Base-by-base conservation (phyloP, 805 yeast species). In the Saccharomycopsis malanga region DNA sequence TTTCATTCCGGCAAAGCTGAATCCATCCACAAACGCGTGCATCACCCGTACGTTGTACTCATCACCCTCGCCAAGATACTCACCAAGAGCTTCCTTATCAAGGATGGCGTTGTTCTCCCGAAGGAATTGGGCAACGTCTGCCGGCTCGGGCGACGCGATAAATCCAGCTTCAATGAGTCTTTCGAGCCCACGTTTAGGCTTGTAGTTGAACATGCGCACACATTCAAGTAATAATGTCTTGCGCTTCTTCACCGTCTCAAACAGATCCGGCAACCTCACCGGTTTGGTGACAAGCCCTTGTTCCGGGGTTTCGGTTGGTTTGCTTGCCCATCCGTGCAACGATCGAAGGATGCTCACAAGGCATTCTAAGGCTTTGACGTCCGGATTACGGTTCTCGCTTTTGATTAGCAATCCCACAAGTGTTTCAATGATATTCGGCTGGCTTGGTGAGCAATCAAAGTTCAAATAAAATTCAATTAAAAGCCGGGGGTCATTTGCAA, bases 401-500 rank as follows among this genome's bases (percentile, higher is more conserved):
- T 81, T 50, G 58, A 87, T 83, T 54, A 93, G 70, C 55, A 83
- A 81, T 54, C 87, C 89, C 45, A 88, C 77, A 37, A 88, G 70
- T 43, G 79, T 72, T 64, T 93, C 98, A 64, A 89, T 87, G 42
- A 89, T 71, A 61, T 93, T 93, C 34, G 93, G 84, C 72, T 81
- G 76, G 17, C 73, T 70, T 2, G 76, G 66, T 61, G 88, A 96
- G 69, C 99, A 93, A 64, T 93, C 99, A 63, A 93, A 94, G 64
- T 93, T 93, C 58, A 93, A 73, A 61, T 91, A 93, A 50, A 93
- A 79, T 66, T 93, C 99, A 49, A 94, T 87, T 53, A 94, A 68
- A 17, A 94, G 82, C 52, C 95, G 74, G 38, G 98, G 95, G 65
- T 91, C 96, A 54, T 79, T 79, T 60, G 95, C 83, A 34, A 93